phyloP scores from a whole-genome alignment of 129 eudicot genomes.

The Lonicera japonica region DNA sequence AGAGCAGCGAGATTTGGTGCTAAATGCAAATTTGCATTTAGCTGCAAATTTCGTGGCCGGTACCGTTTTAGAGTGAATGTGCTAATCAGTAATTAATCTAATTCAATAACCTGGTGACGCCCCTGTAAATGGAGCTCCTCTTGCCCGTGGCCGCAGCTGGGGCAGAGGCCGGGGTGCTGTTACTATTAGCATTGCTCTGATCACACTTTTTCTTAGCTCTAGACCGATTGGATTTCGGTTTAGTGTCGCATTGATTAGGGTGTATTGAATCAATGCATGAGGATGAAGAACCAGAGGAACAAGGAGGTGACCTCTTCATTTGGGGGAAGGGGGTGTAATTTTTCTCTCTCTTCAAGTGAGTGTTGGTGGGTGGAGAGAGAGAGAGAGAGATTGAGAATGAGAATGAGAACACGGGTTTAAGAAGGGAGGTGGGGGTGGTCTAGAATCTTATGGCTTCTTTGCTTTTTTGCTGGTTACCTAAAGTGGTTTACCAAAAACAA shows the following conservation, averaged over 20 bases:
- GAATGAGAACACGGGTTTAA: too few relatives aligned
- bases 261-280: conserved; percentile 45
- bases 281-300: conserved; percentile 57
- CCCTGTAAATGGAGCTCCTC: conserved; percentile 89
- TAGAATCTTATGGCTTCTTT: conserved; percentile 17
- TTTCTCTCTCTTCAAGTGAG: conserved; percentile 19
- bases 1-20: too few relatives aligned
- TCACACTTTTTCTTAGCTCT: conserved; percentile 30
- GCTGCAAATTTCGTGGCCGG: too few relatives aligned
- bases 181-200: neutral
- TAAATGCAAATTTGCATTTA: too few relatives aligned
- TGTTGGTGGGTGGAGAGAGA: neutral
- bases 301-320: conserved; percentile 43
- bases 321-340: conserved; percentile 17
- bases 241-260: neutral
- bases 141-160: conserved; percentile 29
- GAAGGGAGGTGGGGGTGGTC: conserved; percentile 23
- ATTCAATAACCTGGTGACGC: conserved; percentile 70
- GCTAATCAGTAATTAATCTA: too few relatives aligned
- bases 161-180: conserved; percentile 11
- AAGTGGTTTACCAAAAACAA: conserved; percentile 41
- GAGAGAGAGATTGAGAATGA: too few relatives aligned
- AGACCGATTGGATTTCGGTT: conserved; percentile 20
- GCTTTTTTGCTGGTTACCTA: conserved; percentile 24
- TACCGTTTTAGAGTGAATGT: too few relatives aligned